Conservation (phyloP, 2,329 filamentous ascomycete species). For the Aureobasidium sp. region DNA sequence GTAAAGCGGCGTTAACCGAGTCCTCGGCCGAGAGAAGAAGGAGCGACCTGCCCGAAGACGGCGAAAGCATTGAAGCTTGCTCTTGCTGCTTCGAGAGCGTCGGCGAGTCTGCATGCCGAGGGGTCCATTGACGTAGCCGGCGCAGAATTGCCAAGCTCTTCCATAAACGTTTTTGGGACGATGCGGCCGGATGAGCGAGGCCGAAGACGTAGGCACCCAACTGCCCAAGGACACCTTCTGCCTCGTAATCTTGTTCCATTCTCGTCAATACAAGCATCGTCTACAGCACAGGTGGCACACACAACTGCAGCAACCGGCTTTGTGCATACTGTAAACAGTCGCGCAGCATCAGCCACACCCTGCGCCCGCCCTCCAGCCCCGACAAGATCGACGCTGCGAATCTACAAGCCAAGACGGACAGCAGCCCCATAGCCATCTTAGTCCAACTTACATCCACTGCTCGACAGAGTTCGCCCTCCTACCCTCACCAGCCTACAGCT, state of each 20-base stretch:
- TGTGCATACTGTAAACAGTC: background rate
- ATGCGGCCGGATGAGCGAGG: background rate
- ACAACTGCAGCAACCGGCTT: background rate
- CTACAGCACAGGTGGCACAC: background rate
- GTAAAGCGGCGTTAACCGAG: background rate
- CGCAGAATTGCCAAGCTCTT: background rate
- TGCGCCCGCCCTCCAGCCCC: background rate
- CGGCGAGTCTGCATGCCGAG: background rate
- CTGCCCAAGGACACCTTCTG: background rate
- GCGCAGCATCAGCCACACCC: background rate
- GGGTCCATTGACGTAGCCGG: background rate
- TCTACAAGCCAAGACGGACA: background rate
- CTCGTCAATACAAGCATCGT: background rate
- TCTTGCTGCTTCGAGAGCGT: background rate
- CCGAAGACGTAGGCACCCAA: background rate
- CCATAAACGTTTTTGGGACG: conserved; percentile 3
- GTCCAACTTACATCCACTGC: background rate
- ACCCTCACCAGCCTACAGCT: background rate
- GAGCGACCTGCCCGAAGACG: background rate
- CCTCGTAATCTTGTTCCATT: background rate
- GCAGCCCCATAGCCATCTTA: background rate
- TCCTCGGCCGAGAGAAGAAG: background rate
- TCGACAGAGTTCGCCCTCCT: background rate
- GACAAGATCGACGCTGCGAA: background rate
- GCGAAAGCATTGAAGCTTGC: background rate